Conservation (phyloP, 176 grass and related monocot genomes). For the Canna indica region DNA sequence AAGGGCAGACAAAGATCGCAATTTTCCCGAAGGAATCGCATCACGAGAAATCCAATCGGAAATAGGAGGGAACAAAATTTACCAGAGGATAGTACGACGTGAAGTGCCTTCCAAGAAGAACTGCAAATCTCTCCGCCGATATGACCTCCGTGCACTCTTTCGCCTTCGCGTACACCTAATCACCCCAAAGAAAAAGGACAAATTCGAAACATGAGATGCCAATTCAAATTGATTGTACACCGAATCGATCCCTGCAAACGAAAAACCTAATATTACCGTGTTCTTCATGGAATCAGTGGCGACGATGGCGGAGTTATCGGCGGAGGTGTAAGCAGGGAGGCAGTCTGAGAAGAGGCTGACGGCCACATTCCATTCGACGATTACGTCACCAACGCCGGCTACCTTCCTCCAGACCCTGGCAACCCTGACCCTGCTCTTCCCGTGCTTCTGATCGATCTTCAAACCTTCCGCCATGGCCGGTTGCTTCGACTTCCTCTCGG, state of each 20-base stretch:
- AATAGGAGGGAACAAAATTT: not conserved
- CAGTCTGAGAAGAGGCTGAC: conserved; percentile 76
- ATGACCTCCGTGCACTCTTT: conserved; percentile 70
- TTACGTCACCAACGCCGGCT: conserved; percentile 30
- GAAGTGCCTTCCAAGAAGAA: conserved; percentile 76
- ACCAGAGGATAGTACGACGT: conserved; percentile 62
- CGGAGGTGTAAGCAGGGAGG: conserved; percentile 73
- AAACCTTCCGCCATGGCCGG: conserved; percentile 45
- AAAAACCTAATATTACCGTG: conserved; percentile 28
- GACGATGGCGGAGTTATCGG: conserved; percentile 78
- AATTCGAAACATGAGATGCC: not conserved
- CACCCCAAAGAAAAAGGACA: not conserved
- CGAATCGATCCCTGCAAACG: not conserved
- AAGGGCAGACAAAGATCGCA: not conserved
- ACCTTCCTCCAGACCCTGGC: conserved; percentile 59
- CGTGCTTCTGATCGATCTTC: conserved; percentile 70
- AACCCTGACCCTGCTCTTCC: conserved; percentile 80
- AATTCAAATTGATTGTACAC: not conserved
- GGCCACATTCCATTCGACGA: conserved; percentile 81
- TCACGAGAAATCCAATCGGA: not conserved
- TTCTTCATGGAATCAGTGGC: conserved; percentile 99
- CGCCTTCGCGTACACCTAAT: conserved; percentile 88
- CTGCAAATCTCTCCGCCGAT: conserved; percentile 71
- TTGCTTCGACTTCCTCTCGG: not conserved
- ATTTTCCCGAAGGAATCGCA: not conserved